Base-by-base conservation (phyloP, 2,329 filamentous ascomycete genomes). In the Hymenoscyphus fructigenus region DNA sequence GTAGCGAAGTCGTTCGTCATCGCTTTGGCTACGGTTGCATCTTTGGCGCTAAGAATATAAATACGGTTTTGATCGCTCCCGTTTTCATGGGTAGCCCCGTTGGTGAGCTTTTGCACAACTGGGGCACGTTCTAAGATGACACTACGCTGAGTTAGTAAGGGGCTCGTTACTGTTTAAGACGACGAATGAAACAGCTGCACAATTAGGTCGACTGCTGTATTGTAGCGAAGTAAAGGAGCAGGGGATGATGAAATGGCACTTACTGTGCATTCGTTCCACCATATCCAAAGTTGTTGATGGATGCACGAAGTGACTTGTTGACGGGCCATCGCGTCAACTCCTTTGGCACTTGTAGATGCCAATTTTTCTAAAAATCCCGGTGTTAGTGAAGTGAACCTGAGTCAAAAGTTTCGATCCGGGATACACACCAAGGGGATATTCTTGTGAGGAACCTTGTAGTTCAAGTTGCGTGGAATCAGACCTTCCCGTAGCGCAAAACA, bases 231-330 rank as follows among this genome's bases (percentile, higher is more conserved):
- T 34, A 1, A 12, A 34, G 32, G 32, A 12, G 32, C 32, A 34
- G 32, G 32, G 9, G 32, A 34, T 34, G 32, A 12, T 2, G 32
- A 34, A 6, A 3, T 9, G 3, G 67, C 20, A 82, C 76, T 1
- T 75, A 75, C 67, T 82, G 80, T 1, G 78, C 78, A 66, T 82
- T 83, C n/a, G 80, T 78, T 15, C 81, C 81, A 5, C 81, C 80
- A 53, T 66, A 63, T 7, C 78, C 78, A 60, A 79, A 79, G 7
- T 70, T 76, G 60, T 77, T 78, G n/a, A 79, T 65, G 4, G 64
- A 67, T 2, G 66, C 68, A 20, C 67, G 60, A 9, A 56, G n/a
- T 9, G 17, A 4, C 2, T 17, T 50, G 9, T 61, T 23, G 14
- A 20, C n/a, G 5, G 75, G 75, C 74, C 74, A 77, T 1, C 66